Conservation (phyloP, 805 yeast species). For the Saccharomycopsis lassenensis region DNA sequence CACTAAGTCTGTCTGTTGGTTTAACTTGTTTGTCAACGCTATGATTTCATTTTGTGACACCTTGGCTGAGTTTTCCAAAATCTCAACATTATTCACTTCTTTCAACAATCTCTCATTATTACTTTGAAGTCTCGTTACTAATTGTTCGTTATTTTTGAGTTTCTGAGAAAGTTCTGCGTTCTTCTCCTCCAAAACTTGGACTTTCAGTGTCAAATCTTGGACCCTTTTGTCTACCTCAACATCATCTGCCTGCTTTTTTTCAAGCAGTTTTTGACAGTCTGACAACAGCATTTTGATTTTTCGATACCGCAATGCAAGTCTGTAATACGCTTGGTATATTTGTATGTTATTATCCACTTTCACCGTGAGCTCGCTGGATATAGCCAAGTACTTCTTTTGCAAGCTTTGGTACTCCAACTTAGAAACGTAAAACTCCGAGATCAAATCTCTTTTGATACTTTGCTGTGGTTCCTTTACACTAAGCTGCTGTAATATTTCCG, state of each 20-base stretch:
- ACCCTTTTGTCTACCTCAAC: too few species aligned
- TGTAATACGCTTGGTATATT: slow-evolving; percentile 16
- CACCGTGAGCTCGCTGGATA: slow-evolving; percentile 11
- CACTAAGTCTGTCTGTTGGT: neutral
- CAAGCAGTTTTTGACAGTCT: too few species aligned
- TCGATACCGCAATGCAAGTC: slow-evolving; percentile 12
- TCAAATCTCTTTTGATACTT: neutral
- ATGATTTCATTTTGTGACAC: slow-evolving; percentile 1
- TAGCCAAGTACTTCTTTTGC: slow-evolving; percentile 3
- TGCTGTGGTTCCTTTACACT: neutral
- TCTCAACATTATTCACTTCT: slow-evolving; percentile 1
- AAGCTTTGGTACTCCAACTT: slow-evolving; percentile 3
- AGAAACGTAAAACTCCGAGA: neutral
- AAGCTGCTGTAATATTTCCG: neutral
- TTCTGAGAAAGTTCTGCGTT: too few species aligned
- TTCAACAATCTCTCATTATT: slow-evolving; percentile 1
- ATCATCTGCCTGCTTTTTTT: too few species aligned
- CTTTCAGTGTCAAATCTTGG: neutral
- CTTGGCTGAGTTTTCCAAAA: slow-evolving; percentile 2
- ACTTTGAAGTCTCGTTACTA: neutral
- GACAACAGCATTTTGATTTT: slow-evolving; percentile 2
- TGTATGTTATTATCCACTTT: slow-evolving; percentile 12
- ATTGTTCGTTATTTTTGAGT: neutral
- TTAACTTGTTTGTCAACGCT: neutral
- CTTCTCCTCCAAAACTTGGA: too few species aligned